Evolutionary conservation across 345 rosid species (phyloP), one percentile per base, ranked within the genome.

Genomic region (Citrus medica): DNA sequence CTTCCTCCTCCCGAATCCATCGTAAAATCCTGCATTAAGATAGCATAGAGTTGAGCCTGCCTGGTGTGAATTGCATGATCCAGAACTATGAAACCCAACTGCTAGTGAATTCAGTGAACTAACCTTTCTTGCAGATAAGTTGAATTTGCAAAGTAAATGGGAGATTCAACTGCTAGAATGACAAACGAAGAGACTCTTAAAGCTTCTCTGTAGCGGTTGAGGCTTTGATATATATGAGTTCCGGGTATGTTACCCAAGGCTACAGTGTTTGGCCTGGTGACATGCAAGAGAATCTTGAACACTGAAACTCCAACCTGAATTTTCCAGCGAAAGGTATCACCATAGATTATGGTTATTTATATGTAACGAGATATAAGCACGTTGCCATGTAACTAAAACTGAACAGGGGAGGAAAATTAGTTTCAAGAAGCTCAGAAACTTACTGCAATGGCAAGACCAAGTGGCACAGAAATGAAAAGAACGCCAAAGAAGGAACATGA

Each of bases 61-160:
- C 3, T 7, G 9, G 17, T 17, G 38, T 17, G 24, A 5, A 17
- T 37, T 38, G 30, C 19, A 38, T 38, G 10, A 67, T 65, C 68
- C 7, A 1, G 67, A 27, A 62, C 67, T 27, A 9, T 62, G 22
- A 62, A 62, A 46, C 2, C 17, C 51, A 46, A 46, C 51, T 46
- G 51, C 51, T 53, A 19, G 58, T 53, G 22, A 53, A 53, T 53
- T 10, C 14, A 10, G 27, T 14, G 75, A 63, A 71, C 91, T 62
- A n/a, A 92, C 99, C 98, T 93, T 83, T 97, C 98, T 86, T 89
- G 95, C 30, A 94, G 81, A 85, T 97, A 97, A 69, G 94, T 94
- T 73, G 94, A 84, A 80, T 94, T 97, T 42, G 97, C 98, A 13
- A 97, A 97, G 87, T 89, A 94, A 59, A 97, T 85, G 16, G 98